Evolutionary conservation across 441 rosid genomes (phyloP), one percentile per base, ranked within the genome.

Genomic region (Croton setiger): DNA sequence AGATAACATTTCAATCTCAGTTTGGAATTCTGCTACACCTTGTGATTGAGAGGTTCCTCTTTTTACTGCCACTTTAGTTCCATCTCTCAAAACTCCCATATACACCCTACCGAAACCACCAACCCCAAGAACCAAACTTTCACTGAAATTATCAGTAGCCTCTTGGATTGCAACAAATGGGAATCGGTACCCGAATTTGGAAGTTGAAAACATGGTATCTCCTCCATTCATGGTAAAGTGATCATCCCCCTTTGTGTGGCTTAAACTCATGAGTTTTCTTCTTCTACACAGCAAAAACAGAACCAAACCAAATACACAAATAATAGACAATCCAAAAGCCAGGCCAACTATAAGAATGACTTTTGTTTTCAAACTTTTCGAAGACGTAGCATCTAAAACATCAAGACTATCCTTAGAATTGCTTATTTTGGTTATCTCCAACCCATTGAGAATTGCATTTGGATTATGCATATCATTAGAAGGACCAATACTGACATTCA

Each of bases 71-170:
- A 93, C 84, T 63, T 45, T 81, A 1, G 90, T 85, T 51, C 81
- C 88, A 54, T 90, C 93, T 27, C 81, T 84, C 75, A 89, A 69
- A 66, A 79, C 69, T 72, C 98, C 98, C 80, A 67, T 84, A 74
- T 85, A 93, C 63, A 93, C 97, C 83, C 78, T 91, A 47, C 98
- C 98, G 68, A 93, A 91, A 27, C 94, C 98, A 54, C 98, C 98
- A 65, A 86, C 80, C 3, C 98, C 98, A 49, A 91, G 74, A 61
- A 89, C 75, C 66, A 91, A 75, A 41, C 77, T 79, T 57, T 91
- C 87, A 62, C 78, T 79, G 53, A 91, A 93, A 53, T 82, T 84
- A 67, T 77, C 82, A 0, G 96, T 88, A 36, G 98, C 97, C 79
- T 89, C 97, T 63, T 81, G 87, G 59, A 91, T 83, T n/a, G 60